Evolutionary conservation across 2,329 filamentous ascomycete species (phyloP).

Genomic region (Fusarium nematophilum): DNA sequence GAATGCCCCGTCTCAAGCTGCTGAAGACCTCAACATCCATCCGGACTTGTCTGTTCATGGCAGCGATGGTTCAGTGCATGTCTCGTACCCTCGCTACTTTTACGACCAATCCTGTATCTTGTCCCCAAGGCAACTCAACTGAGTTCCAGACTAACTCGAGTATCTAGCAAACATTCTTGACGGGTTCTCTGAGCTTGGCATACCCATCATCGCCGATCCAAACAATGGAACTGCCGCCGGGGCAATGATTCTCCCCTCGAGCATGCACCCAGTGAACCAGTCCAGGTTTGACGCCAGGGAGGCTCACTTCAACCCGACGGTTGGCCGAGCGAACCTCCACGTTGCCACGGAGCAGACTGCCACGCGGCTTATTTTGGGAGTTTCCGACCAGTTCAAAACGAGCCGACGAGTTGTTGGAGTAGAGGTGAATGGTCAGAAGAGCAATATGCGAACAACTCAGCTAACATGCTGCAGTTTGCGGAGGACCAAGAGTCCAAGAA

Average conservation of each 20-base stretch:
- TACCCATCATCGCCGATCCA: constrained; percentile 18
- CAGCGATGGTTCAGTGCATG: constrained; percentile 16
- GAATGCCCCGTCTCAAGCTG: constrained; percentile 5
- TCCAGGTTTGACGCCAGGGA: constrained; percentile 21
- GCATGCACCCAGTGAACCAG: constrained; percentile 19
- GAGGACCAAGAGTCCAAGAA: not conserved
- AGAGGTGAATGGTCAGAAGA: constrained; percentile 10
- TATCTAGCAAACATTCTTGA: constrained; percentile 13
- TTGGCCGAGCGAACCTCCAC: constrained; percentile 10
- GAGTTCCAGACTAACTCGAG: not conserved
- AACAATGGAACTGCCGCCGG: constrained; percentile 25
- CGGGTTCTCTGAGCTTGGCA: constrained; percentile 16
- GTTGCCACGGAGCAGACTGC: constrained; percentile 13
- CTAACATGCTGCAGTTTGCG: constrained; percentile 11
- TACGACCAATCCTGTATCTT: constrained; percentile 17
- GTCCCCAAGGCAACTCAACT: not conserved
- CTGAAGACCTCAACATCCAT: constrained; percentile 8
- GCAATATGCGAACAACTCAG: too few species aligned
- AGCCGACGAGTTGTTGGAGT: constrained; percentile 19
- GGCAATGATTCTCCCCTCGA: constrained; percentile 23
- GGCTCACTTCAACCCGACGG: constrained; percentile 12
- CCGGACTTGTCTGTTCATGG: constrained; percentile 8
- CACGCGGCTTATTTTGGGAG: constrained; percentile 16
- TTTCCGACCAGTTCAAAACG: not conserved
- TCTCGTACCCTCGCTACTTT: constrained; percentile 24